Percentiles rank a stretch among this genome's conserved stretches.
Conservation (phyloP, 2,329 filamentous ascomycete species). For the Fusarium pseudograminearum region DNA sequence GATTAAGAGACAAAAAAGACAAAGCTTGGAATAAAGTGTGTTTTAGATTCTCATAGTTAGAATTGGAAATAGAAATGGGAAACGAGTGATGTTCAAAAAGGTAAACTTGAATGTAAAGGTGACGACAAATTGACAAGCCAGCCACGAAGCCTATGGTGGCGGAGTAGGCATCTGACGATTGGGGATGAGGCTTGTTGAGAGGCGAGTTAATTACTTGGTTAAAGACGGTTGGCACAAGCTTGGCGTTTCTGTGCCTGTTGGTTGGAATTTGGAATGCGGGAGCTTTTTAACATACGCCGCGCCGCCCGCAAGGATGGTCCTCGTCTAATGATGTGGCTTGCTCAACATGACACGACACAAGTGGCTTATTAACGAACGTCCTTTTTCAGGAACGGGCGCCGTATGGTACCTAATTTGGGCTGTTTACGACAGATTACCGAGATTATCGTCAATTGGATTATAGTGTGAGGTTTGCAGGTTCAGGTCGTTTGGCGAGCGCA, state of each 20-base stretch:
- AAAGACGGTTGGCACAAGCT: slow-evolving; percentile 30
- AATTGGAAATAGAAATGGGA: slow-evolving; percentile 9
- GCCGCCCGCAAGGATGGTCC: slow-evolving; percentile 30
- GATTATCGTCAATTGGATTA: slow-evolving; percentile 1
- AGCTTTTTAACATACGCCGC: slow-evolving; percentile 27
- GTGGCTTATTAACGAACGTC: slow-evolving; percentile 25
- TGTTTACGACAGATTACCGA: background rate
- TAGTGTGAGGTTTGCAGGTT: slow-evolving; percentile 27
- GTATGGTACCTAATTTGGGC: slow-evolving; percentile 2
- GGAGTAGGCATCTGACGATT: slow-evolving; percentile 48
- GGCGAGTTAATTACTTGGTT: slow-evolving; percentile 30
- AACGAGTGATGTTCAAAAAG: slow-evolving; percentile 23
- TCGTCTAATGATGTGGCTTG: slow-evolving; percentile 37
- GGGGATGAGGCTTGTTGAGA: slow-evolving; percentile 48
- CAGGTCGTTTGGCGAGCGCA: slow-evolving; percentile 9
- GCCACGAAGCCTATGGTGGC: slow-evolving; percentile 48
- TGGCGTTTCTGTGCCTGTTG: slow-evolving; percentile 24
- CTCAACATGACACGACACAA: slow-evolving; percentile 21
- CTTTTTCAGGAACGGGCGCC: slow-evolving; percentile 16
- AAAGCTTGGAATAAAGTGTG: background rate
- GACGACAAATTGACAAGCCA: slow-evolving; percentile 44
- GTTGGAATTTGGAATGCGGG: slow-evolving; percentile 12
- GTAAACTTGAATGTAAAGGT: slow-evolving; percentile 35
- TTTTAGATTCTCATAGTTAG: slow-evolving; percentile 16
- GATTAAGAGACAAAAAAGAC: background rate